Percentiles rank a stretch among this genome's conserved stretches.
These are phyloP conservation scores for Stachybotrys elegans DNA, from an alignment of 2,329 filamentous ascomycete species.

Conservation along the genomic window DNA sequence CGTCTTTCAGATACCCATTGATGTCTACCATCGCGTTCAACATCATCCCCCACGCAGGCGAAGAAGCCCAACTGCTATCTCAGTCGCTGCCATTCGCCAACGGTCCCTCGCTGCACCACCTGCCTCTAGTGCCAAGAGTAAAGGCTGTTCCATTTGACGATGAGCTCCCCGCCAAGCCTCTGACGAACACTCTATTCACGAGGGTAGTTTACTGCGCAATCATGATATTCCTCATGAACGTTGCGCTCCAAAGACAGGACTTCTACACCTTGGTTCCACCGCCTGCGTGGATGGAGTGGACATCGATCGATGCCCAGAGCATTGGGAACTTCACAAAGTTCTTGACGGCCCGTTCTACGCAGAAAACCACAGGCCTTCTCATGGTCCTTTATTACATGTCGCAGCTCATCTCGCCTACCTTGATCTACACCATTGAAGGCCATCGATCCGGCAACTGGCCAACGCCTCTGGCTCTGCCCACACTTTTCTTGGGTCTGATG, in stretches of 20 bases:
- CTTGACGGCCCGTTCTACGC: too few relatives aligned
- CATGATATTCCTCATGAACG: too few relatives aligned
- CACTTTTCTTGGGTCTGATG: conserved; percentile 9
- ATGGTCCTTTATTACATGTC: too few relatives aligned
- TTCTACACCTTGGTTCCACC: too few relatives aligned
- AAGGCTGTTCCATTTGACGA: not conserved
- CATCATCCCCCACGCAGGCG: not conserved
- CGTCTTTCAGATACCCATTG: not conserved
- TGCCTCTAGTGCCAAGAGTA: not conserved
- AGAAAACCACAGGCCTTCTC: too few relatives aligned
- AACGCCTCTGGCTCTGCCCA: conserved; percentile 9
- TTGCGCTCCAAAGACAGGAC: too few relatives aligned
- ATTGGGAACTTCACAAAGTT: too few relatives aligned
- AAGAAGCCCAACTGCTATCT: not conserved
- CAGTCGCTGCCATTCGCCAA: not conserved
- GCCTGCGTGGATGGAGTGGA: too few relatives aligned
- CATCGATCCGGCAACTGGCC: conserved; percentile 13
- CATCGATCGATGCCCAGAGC: too few relatives aligned
- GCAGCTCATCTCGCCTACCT: conserved; percentile 14
- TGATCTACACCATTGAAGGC: conserved; percentile 19
- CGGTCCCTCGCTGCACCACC: not conserved
- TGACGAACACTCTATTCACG: not conserved
- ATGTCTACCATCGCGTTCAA: not conserved
- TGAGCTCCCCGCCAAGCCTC: not conserved
- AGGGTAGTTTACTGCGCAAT: too few relatives aligned